Percentiles rank a stretch among this genome's conserved stretches.
phyloP scores from a whole-genome alignment of 208 protist species.

The Wallacemonas rigidus region DNA sequence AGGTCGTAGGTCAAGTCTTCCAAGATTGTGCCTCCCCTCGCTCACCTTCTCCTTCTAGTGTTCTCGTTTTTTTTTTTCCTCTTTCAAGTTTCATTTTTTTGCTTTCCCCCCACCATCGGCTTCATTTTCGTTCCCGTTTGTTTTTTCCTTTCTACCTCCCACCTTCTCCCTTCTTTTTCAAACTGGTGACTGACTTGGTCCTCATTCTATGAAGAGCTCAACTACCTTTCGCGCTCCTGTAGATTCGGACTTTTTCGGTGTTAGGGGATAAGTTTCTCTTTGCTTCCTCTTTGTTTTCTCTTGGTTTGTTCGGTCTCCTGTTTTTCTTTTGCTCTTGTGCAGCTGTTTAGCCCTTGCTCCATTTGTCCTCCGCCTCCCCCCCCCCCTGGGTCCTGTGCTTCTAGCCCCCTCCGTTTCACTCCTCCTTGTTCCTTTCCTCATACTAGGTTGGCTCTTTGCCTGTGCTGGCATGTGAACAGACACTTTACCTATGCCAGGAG shows the following conservation, averaged over 20 bases:
- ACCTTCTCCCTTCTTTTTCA: not conserved
- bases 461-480: no score
- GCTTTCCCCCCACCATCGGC: not conserved
- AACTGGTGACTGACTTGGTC: not conserved
- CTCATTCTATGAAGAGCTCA: not conserved
- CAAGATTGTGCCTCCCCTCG: not conserved
- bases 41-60: not conserved
- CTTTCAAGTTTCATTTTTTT: conserved; percentile 2
- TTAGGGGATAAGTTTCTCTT: not conserved
- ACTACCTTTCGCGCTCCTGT: conserved; percentile 1
- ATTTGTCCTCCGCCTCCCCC: not conserved
- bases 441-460: no score
- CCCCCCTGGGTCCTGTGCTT: not conserved
- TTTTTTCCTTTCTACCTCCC: conserved; percentile 32
- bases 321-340: not conserved
- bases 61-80: conserved; percentile 26
- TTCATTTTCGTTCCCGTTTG: conserved; percentile 19
- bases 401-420: not conserved
- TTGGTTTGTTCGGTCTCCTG: conserved; percentile 30
- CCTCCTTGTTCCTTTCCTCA: not conserved
- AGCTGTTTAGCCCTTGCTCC: not conserved
- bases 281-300: conserved; percentile 20
- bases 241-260: not conserved
- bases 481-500: not conserved
- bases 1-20: not conserved